Conservation (phyloP, 2,329 filamentous ascomycete species). For the Diaporthe vaccinii region DNA sequence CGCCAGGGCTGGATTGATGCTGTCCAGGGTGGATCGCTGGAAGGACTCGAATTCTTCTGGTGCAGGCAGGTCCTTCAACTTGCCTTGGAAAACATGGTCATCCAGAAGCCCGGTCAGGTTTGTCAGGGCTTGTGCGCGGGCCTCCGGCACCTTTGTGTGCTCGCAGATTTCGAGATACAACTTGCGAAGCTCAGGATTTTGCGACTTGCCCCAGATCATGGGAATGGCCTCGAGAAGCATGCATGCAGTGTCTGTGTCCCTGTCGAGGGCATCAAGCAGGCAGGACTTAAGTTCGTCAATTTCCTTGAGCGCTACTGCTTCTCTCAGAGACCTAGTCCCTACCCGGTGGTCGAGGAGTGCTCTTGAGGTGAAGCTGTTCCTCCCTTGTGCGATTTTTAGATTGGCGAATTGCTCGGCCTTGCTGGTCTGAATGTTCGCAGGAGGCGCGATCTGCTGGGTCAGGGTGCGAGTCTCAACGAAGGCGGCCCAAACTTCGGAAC, state of each 20-base stretch:
- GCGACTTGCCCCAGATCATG: constrained; percentile 45
- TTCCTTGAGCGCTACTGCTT: constrained; percentile 44
- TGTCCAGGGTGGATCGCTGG: constrained; percentile 51
- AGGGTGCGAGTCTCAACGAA: constrained; percentile 63
- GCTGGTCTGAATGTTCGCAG: constrained; percentile 21
- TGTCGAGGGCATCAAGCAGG: constrained; percentile 54
- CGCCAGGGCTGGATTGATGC: constrained; percentile 62
- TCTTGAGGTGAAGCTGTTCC: constrained; percentile 12
- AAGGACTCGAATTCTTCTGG: constrained; percentile 53
- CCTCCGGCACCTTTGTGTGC: constrained; percentile 56
- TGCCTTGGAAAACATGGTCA: constrained; percentile 49
- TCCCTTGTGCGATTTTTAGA: not conserved
- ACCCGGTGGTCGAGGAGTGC: constrained; percentile 58
- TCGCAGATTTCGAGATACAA: constrained; percentile 60
- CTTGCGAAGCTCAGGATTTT: constrained; percentile 52
- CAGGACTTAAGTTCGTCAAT: constrained; percentile 45
- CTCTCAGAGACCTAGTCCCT: constrained; percentile 54
- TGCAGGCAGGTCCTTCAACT: constrained; percentile 49
- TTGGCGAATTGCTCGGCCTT: not conserved
- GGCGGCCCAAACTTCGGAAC: constrained; percentile 59
- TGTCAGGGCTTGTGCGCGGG: constrained; percentile 61
- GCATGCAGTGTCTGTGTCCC: constrained; percentile 57
- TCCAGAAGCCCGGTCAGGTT: constrained; percentile 64
- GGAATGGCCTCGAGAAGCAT: constrained; percentile 57
- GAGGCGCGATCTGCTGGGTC: constrained; percentile 50